Evolutionary conservation across 192 early-diverging fungal genomes (phyloP).

Genomic region (Backusella westeae): DNA sequence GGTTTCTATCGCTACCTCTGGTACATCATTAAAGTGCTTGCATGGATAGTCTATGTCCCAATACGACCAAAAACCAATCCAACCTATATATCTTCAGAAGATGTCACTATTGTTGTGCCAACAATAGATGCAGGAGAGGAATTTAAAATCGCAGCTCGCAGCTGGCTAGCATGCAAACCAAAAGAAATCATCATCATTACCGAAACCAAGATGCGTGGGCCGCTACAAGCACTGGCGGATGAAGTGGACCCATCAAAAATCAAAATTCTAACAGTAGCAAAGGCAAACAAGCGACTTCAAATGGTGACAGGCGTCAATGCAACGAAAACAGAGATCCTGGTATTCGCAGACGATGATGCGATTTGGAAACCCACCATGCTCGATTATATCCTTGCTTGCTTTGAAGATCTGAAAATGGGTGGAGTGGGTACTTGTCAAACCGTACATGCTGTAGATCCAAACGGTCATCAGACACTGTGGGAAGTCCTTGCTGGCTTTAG

Average conservation of each 20-base stretch:
- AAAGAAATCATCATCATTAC: constrained; percentile 61
- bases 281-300: constrained; percentile 53
- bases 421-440: constrained; percentile 58
- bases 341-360: constrained; percentile 61
- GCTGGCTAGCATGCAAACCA: constrained; percentile 51
- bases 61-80: constrained; percentile 43
- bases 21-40: constrained; percentile 54
- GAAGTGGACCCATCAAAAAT: constrained; percentile 49
- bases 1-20: constrained; percentile 62
- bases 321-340: constrained; percentile 49
- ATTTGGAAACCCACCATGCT: constrained; percentile 56
- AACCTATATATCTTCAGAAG: constrained; percentile 39
- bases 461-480: constrained; percentile 51
- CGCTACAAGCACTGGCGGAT: constrained; percentile 42
- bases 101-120: constrained; percentile 61
- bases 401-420: constrained; percentile 56
- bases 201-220: constrained; percentile 33
- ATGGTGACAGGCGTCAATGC: constrained; percentile 57
- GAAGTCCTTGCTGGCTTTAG: constrained; percentile 60
- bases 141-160: constrained; percentile 52
- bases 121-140: constrained; percentile 65
- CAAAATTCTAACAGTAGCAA: constrained; percentile 45
- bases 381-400: constrained; percentile 55
- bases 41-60: constrained; percentile 53
- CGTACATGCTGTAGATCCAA: constrained; percentile 46